Base-by-base conservation (phyloP, 257 asterid genomes). In the Primulina tabacum region DNA sequence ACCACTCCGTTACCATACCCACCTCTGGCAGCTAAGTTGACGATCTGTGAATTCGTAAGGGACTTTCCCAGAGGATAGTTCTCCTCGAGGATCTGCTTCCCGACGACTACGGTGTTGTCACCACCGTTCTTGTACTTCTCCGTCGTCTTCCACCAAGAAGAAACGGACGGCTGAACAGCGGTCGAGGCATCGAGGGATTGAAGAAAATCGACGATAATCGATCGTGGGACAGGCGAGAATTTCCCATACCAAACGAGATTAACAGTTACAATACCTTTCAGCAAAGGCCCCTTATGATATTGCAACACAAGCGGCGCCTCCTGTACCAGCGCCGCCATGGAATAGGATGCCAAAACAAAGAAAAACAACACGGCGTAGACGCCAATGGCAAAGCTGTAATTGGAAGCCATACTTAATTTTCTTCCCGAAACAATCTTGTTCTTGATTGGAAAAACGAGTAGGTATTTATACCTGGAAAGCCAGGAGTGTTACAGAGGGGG, bases 181-280 rank as follows among this genome's bases (percentile, higher is more conserved):
- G 24, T 8, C 70, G 62, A 9, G 74, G 17, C 32, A 52, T 69
- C 1, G 1, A 81, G 64, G 1, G 88, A 84, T 8, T 80, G 85
- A 55, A 84, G 73, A 33, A 84, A 84, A 76, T 84, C 89, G 20
- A 78, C 77, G 72, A 84, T 68, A 21, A 78, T 72, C 12, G 89
- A 73, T 57, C 85, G 83, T 32, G 82, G 89, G 20, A 20, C 63
- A 0, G 89, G 82, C 0, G 82, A 67, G 64, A 84, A 84, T 7
- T 77, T 76, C 1, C 89, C 89, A 64, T 84, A 84, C 89, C 89
- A 84, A 60, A 82, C 76, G 40, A 84, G 75, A 70, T 82, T 84
- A 8, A 82, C 77, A 67, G 82, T 84, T 6, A 84, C 61, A 5
- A 76, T 69, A 9, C 89, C 87, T 62, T 84, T 84, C 0, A 84